A percentile compares a stretch with the other conserved stretches of the same genome.
These are phyloP conservation scores for Fermentozyma sake DNA, from an alignment of 1,139 yeast species.

Conservation along the genomic window DNA sequence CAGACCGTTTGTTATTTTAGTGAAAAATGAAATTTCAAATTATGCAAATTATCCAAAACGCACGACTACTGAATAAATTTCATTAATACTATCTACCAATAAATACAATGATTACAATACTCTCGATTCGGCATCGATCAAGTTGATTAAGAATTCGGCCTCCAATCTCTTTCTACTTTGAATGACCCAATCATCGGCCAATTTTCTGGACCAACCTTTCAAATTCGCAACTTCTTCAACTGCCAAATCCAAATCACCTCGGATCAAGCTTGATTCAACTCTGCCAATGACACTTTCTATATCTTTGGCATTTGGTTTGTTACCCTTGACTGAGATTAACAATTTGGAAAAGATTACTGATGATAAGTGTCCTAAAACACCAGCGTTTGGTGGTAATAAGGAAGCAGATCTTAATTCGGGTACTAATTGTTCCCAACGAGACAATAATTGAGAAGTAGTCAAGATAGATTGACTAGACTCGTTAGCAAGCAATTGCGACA, in stretches of 20 bases:
- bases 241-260: slow-evolving; percentile 80
- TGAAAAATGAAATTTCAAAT: not conserved
- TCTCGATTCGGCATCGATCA: slow-evolving; percentile 56
- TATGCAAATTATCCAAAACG: not conserved
- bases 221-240: slow-evolving; percentile 87
- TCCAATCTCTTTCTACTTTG: slow-evolving; percentile 90
- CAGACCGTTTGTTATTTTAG: slow-evolving; percentile 1
- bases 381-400: slow-evolving; percentile 90
- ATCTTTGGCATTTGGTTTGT: slow-evolving; percentile 65
- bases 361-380: slow-evolving; percentile 85
- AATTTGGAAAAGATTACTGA: slow-evolving; percentile 75
- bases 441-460: slow-evolving; percentile 60
- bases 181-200: slow-evolving; percentile 87
- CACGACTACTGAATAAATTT: not conserved
- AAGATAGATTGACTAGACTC: slow-evolving; percentile 58
- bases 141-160: slow-evolving; percentile 70
- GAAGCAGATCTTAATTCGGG: slow-evolving; percentile 91
- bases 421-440: slow-evolving; percentile 70
- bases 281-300: slow-evolving; percentile 86
- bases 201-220: slow-evolving; percentile 89
- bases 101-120: slow-evolving; percentile 19
- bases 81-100: not conserved
- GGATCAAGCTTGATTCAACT: slow-evolving; percentile 69
- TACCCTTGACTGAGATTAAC: slow-evolving; percentile 60
- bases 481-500: slow-evolving; percentile 38